Conservation (phyloP, 176 grass and related monocot species). For the Aegilops sharonensis region DNA sequence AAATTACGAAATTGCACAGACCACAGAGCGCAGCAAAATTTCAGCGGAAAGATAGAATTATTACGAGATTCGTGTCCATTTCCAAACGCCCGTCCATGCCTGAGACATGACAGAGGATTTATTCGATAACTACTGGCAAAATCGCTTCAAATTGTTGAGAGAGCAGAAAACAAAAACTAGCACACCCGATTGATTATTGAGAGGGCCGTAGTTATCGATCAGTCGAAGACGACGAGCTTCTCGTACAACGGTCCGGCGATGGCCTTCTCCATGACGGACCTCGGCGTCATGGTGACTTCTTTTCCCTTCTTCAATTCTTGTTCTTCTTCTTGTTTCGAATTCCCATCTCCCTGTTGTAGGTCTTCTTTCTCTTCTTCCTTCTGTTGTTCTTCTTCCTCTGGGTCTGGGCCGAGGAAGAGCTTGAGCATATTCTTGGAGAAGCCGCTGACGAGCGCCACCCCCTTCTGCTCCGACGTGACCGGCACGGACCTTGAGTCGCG, state of each 20-base stretch:
- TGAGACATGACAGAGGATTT: neutral
- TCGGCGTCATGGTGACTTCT: slow-evolving; percentile 7
- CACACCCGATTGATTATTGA: neutral
- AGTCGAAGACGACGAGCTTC: slow-evolving; percentile 57
- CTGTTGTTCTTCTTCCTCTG: neutral
- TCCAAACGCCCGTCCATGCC: neutral
- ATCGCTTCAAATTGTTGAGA: neutral
- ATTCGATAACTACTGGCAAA: neutral
- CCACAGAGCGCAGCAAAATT: too few relatives aligned
- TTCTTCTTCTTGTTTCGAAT: too few relatives aligned
- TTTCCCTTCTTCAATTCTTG: neutral
- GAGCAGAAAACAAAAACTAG: neutral
- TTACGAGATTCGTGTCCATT: neutral
- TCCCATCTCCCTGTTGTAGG: too few relatives aligned
- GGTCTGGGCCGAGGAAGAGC: slow-evolving; percentile 42
- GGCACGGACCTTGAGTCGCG: slow-evolving; percentile 54
- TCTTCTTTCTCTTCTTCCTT: neutral
- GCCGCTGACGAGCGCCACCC: slow-evolving; percentile 74
- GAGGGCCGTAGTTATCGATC: neutral
- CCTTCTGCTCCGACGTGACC: slow-evolving; percentile 48
- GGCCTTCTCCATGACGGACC: slow-evolving; percentile 58
- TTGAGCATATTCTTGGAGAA: slow-evolving; percentile 84
- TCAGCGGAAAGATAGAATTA: neutral
- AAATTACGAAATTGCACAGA: neutral
- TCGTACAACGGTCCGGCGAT: slow-evolving; percentile 56